A percentile compares a stretch with the other conserved stretches of the same genome.
Conservation (phyloP, 108 stramenopile genomes). For the Poteriospumella lacustris region DNA sequence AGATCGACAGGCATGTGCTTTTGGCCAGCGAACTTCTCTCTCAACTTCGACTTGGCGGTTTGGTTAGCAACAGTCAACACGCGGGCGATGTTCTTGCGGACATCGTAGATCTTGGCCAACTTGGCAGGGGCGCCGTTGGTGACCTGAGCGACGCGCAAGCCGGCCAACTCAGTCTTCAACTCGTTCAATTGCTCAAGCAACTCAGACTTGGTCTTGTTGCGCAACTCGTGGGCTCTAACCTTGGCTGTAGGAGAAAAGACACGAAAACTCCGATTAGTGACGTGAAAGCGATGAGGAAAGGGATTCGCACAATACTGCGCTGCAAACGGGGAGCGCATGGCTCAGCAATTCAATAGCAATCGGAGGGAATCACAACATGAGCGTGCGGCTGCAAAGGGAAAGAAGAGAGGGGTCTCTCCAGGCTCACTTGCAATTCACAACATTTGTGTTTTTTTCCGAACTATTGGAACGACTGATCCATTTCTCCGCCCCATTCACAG, state of each 20-base stretch:
- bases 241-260: constrained; percentile 27
- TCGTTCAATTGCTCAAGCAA: constrained; percentile 87
- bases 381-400: no score
- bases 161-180: constrained; percentile 78
- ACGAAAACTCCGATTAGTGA: no score
- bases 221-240: constrained; percentile 84
- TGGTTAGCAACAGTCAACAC: constrained; percentile 97
- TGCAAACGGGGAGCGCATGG: no score
- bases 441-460: no score
- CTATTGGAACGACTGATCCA: no score
- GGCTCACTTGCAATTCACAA: no score
- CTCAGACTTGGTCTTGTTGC: constrained; percentile 82
- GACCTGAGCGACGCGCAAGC: constrained; percentile 93
- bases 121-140: constrained; percentile 94
- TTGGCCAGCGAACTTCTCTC: constrained; percentile 70
- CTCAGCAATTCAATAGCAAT: no score
- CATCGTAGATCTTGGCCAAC: constrained; percentile 95
- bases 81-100: constrained; percentile 95
- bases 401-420: no score
- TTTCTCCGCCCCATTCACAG: no score
- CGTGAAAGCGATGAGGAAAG: no score
- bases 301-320: no score
- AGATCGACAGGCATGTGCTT: constrained; percentile 93
- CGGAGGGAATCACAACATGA: no score
- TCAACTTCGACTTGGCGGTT: constrained; percentile 86